phyloP scores from a whole-genome alignment of 2,329 filamentous ascomycete genomes.

The Pyrenochaeta sp. region DNA sequence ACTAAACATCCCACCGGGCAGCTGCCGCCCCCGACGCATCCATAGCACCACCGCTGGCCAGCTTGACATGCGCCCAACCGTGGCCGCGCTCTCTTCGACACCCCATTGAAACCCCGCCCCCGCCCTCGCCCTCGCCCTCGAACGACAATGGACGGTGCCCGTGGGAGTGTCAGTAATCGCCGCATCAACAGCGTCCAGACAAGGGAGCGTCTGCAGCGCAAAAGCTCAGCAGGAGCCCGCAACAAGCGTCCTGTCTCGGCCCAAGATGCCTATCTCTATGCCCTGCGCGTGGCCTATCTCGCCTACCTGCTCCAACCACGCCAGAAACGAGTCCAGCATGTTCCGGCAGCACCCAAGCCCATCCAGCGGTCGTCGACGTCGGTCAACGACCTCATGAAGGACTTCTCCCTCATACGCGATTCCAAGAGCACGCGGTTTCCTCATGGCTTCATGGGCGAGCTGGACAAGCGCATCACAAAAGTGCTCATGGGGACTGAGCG shows the following conservation, averaged over 20 bases:
- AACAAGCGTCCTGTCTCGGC: conserved; percentile 52
- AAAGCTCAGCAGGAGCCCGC: conserved; percentile 45
- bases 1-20: conserved; percentile 29
- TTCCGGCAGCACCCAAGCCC: conserved; percentile 66
- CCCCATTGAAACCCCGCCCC: conserved; percentile 28
- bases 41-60: conserved; percentile 19
- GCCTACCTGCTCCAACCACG: conserved; percentile 92
- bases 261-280: conserved; percentile 91
- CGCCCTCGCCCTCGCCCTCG: conserved; percentile 10
- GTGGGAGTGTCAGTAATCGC: conserved; percentile 40
- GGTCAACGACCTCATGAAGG: conserved; percentile 85
- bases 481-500: conserved; percentile 84
- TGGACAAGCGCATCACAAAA: conserved; percentile 81
- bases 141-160: conserved; percentile 40
- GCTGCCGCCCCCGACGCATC: conserved; percentile 21
- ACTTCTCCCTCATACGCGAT: conserved; percentile 75
- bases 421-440: conserved; percentile 76
- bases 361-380: conserved; percentile 74
- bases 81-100: conserved; percentile 15
- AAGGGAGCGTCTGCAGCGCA: conserved; percentile 51
- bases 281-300: conserved; percentile 88
- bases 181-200: conserved; percentile 55
- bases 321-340: conserved; percentile 87
- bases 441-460: conserved; percentile 73
- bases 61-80: conserved; percentile 38